phyloP scores from a whole-genome alignment of 495 filamentous ascomycete species.

The Trichoderma gamsii region DNA sequence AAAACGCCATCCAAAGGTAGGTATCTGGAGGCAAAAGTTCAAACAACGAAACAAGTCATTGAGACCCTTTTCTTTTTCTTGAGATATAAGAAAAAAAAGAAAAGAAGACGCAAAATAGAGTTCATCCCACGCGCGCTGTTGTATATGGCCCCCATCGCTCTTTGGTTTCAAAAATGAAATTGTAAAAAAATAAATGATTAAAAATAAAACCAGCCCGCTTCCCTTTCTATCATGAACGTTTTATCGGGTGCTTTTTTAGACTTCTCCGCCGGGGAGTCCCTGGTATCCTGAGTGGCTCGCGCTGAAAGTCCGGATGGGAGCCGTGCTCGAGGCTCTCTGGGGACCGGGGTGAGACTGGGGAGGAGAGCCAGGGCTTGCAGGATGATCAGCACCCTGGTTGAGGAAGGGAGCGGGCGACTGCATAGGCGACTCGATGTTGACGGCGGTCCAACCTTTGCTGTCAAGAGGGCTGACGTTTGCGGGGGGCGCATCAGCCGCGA shows the following conservation, averaged over 20 bases:
- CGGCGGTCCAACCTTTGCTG: slow-evolving; percentile 6
- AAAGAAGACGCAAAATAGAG: neutral
- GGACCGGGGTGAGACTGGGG: neutral
- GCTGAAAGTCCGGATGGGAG: slow-evolving; percentile 3
- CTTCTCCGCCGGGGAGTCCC: slow-evolving; percentile 6
- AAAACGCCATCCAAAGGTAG: slow-evolving; percentile 12
- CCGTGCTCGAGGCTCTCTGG: neutral
- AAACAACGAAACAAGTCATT: neutral
- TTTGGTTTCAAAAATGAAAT: neutral
- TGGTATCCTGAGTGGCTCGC: slow-evolving; percentile 1
- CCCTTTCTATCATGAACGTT: slow-evolving; percentile 7
- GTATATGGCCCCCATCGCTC: slow-evolving; percentile 5
- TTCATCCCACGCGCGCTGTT: slow-evolving; percentile 7
- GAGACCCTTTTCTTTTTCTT: neutral
- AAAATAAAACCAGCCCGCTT: neutral
- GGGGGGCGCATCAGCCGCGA: neutral
- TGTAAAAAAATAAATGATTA: neutral
- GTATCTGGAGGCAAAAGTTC: slow-evolving; percentile 1
- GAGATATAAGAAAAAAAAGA: neutral
- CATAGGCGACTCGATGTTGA: slow-evolving; percentile 6
- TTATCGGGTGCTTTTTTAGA: neutral
- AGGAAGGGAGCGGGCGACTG: slow-evolving; percentile 10
- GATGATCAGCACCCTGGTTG: neutral
- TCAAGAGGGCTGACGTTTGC: neutral
- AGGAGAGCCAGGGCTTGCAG: neutral